Evolutionary conservation across 2,329 filamentous ascomycete genomes (phyloP).

Genomic region (Colletotrichum agaves): DNA sequence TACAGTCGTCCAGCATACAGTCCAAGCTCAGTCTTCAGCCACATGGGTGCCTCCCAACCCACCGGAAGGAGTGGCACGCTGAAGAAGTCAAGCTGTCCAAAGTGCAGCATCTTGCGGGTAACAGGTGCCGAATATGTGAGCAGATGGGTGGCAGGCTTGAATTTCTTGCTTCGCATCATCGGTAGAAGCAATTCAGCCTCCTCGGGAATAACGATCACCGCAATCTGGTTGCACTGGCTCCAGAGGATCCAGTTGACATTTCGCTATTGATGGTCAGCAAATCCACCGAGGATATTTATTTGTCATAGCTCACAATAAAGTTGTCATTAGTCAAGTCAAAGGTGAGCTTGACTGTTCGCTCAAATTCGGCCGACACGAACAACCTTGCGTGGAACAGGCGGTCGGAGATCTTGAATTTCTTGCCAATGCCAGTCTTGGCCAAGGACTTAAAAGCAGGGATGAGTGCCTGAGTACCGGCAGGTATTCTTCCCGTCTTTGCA

Average conservation of each 20-base stretch:
- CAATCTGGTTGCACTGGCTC: slow-evolving; percentile 57
- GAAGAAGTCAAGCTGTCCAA: slow-evolving; percentile 65
- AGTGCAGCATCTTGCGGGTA: slow-evolving; percentile 68
- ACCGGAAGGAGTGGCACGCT: slow-evolving; percentile 58
- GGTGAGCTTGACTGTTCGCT: slow-evolving; percentile 52
- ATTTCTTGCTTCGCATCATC: slow-evolving; percentile 45
- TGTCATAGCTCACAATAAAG: slow-evolving; percentile 45
- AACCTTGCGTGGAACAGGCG: slow-evolving; percentile 41
- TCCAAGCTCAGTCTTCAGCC: slow-evolving; percentile 68
- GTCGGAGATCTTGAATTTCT: slow-evolving; percentile 44
- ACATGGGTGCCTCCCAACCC: slow-evolving; percentile 56
- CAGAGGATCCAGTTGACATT: slow-evolving; percentile 72
- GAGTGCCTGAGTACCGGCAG: slow-evolving; percentile 49
- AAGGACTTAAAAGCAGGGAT: slow-evolving; percentile 56
- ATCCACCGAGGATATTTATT: too few relatives aligned
- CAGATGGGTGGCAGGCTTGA: slow-evolving; percentile 57
- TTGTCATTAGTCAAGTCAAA: slow-evolving; percentile 45
- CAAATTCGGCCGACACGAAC: slow-evolving; percentile 59
- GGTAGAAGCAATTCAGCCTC: slow-evolving; percentile 68
- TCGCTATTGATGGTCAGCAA: slow-evolving; percentile 42
- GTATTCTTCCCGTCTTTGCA: slow-evolving; percentile 55
- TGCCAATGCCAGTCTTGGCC: slow-evolving; percentile 46
- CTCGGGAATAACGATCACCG: slow-evolving; percentile 69
- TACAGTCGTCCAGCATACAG: slow-evolving; percentile 71
- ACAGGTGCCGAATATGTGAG: slow-evolving; percentile 69